Base-by-base conservation (phyloP, 1,139 yeast species). In the Sugiyamaella grinbergsii region DNA sequence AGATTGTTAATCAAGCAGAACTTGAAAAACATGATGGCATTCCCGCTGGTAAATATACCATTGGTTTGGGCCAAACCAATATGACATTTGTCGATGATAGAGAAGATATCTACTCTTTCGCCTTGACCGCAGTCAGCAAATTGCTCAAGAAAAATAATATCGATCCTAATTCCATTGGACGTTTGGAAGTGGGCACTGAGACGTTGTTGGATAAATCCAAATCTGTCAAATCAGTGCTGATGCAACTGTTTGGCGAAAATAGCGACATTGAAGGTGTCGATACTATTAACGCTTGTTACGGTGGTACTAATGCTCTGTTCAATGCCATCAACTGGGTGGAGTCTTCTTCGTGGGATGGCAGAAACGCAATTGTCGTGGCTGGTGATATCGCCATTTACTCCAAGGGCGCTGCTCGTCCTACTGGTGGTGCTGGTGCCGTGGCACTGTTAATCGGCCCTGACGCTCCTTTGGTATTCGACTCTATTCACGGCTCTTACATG, bases 371-470 rank as follows among this genome's bases (percentile, higher is more conserved):
- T 64, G 99, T 91, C 52, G 96, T 91, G 37, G 84, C 94, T 67
- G 98, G 97, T 71, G 99, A 94, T 72, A 93, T 94, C 70, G 98
- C 98, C 67, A 85, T 94, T 63, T 94, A 94, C 73, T 90, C 93
- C 63, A 81, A 91, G 74, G 98, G 98, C 69, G 85, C 95, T 46
- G 99, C 99, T 52, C 85, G 99, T 77, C 98, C 99, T 65, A 93
- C 98, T 54, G 99, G 99, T 70, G 99, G 99, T 74, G 98, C 95
- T 54, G 99, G 99, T 66, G 81, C 95, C 50, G 95, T 93, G 54
- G 99, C 99, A 47, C 66, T 94, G 68, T 82, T 87, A 70, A 86
- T 94, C 66, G 99, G 99, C 49, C 96, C 98, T 51, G 96, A 94
- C 67, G 98, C 98, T 40, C 98, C 98, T 60, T 79, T 94, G 63